These are phyloP conservation scores for Stemphylium vesicarium DNA, from an alignment of 2,329 filamentous ascomycete genomes.

Conservation along the genomic window DNA sequence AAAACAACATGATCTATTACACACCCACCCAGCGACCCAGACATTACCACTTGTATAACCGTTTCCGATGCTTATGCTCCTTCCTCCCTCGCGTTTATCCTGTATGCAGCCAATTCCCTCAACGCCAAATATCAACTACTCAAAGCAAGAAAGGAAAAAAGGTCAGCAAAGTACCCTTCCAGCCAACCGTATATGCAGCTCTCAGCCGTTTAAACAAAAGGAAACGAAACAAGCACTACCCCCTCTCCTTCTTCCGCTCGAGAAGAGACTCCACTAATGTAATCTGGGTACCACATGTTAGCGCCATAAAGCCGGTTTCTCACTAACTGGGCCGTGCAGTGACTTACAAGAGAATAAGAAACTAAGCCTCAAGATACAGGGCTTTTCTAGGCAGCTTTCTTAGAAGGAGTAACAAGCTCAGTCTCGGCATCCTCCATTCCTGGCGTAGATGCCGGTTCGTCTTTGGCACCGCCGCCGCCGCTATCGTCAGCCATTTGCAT, in stretches of 20 bases:
- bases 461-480: background rate
- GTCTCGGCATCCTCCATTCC: background rate
- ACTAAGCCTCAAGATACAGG: background rate
- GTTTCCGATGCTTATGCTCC: too few species aligned
- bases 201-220: too few species aligned
- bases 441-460: background rate
- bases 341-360: conserved; percentile 2
- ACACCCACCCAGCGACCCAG: background rate
- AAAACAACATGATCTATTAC: conserved; percentile 4
- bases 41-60: background rate
- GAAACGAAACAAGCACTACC: too few species aligned
- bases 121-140: too few species aligned
- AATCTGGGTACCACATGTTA: background rate
- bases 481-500: background rate
- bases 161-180: too few species aligned
- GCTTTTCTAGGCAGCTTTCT: background rate
- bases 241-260: too few species aligned
- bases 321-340: background rate
- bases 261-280: background rate
- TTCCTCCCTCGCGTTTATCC: too few species aligned
- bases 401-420: background rate
- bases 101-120: too few species aligned
- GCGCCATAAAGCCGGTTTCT: background rate
- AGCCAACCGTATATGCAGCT: too few species aligned
- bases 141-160: too few species aligned